Evolutionary conservation across 2,329 filamentous ascomycete species (phyloP).

Genomic region (Stagonosporopsis chrysanthemi): DNA sequence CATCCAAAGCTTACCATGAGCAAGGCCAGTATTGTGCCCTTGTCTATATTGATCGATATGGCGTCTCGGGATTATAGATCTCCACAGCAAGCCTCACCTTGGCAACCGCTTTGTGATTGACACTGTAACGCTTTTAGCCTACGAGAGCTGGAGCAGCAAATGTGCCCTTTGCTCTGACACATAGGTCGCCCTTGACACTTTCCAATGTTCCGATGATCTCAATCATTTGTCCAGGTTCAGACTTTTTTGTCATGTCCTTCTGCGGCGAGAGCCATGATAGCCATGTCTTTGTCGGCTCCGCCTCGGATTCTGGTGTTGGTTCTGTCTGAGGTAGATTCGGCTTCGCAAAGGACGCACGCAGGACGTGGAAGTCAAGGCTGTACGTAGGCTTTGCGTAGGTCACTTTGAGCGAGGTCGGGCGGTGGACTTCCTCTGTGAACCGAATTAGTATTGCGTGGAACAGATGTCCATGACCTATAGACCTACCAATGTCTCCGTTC

Average conservation of each 20-base stretch:
- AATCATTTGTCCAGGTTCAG: slow-evolving; percentile 33
- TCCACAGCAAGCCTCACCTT: background rate
- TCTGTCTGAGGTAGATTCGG: slow-evolving; percentile 35
- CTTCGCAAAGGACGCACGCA: slow-evolving; percentile 57
- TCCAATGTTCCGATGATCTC: slow-evolving; percentile 65
- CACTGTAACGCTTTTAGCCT: background rate
- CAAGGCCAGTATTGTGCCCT: background rate
- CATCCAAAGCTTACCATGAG: background rate
- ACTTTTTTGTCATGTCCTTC: slow-evolving; percentile 57
- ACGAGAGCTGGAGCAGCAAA: slow-evolving; percentile 23
- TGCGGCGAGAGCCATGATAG: slow-evolving; percentile 40
- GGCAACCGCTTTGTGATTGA: background rate
- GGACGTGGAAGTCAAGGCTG: slow-evolving; percentile 69
- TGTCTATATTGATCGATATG: background rate
- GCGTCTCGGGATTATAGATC: background rate
- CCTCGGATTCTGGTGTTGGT: slow-evolving; percentile 33
- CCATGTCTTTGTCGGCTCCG: slow-evolving; percentile 40
- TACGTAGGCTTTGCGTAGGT: slow-evolving; percentile 69
- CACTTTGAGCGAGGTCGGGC: slow-evolving; percentile 55
- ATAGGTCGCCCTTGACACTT: slow-evolving; percentile 62
- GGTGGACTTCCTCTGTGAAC: slow-evolving; percentile 34
- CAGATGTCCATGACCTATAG: background rate
- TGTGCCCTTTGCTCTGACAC: slow-evolving; percentile 61
- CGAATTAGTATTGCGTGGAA: background rate
- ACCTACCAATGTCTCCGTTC: slow-evolving; percentile 36